Base-by-base conservation (phyloP, 2,329 filamentous ascomycete species). In the Hysterium pulicare region DNA sequence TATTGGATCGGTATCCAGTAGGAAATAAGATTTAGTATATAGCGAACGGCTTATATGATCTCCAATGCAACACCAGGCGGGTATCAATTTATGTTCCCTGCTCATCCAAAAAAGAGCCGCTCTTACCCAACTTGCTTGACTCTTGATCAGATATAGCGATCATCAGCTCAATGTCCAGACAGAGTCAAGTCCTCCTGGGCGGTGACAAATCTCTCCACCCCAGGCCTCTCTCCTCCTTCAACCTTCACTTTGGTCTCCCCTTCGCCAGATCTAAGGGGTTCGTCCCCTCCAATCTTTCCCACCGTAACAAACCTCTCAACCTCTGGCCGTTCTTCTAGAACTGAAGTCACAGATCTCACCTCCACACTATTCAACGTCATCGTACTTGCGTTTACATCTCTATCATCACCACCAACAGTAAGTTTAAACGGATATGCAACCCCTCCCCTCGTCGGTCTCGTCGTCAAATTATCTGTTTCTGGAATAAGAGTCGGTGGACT, bases 351-450 rank as follows among this genome's bases (percentile, higher is more conserved):
- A 53, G 7, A 41, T 30, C 24, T 19, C 13, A 62, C 46, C 23
- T 50, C 50, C 2, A 64, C 47, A 46, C 69, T 72, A 21, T 66
- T 63, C 16, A 89, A 65, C 0, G 85, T 88, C 40, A 84, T 68
- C 76, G 85, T 87, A 66, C 84, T 88, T 1, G 83, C 83, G 15
- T 81, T 85, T 3, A 80, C 77, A 2, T 78, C 77, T 32, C 48
- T 53, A 3, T 50, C 57, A 2, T 48, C 49, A 3, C 44, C 48
- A 3, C 59, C 54, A 16, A 84, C 76, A 50, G 77, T 76, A 11
- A 90, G 62, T 43, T 79, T 85, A 57, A 90, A 90, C 0, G 86
- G 86, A 52, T 87, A 77, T 0, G 86, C 84, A 20, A 89, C 78
- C 0, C 84, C 83, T 16, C 79, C 81, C 5, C 86, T 72, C 34